Percentiles rank a stretch among this genome's conserved stretches.
These are phyloP conservation scores for Croton setiger DNA, from an alignment of 441 rosid genomes.

Conservation along the genomic window DNA sequence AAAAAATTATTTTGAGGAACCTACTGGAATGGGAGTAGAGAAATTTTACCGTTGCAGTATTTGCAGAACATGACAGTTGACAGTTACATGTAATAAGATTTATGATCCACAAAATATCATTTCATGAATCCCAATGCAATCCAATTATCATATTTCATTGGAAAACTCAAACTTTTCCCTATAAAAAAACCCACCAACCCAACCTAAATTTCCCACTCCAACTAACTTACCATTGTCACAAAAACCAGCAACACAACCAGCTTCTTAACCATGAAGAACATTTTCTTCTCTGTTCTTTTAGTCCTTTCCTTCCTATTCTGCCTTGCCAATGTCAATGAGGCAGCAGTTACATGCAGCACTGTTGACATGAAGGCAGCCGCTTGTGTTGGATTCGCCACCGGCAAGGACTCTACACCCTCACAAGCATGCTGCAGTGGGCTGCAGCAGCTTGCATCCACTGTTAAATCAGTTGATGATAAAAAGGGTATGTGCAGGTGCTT, in stretches of 20 bases:
- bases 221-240: background rate
- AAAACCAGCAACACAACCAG: background rate
- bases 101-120: no score
- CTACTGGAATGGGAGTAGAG: no score
- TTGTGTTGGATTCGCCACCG: constrained; percentile 29
- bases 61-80: no score
- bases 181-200: background rate
- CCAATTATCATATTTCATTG: background rate
- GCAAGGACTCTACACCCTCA: constrained; percentile 24
- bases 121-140: constrained; percentile 1
- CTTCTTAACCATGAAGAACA: constrained; percentile 21
- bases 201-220: no score
- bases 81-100: no score
- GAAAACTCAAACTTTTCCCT: background rate
- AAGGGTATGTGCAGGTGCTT: constrained; percentile 37
- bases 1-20: no score
- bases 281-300: constrained; percentile 12
- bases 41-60: no score
- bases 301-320: constrained; percentile 19
- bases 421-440: constrained; percentile 29
- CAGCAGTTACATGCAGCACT: constrained; percentile 22
- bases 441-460: constrained; percentile 25
- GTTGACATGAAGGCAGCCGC: constrained; percentile 30
- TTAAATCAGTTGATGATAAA: constrained; percentile 32
- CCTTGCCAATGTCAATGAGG: constrained; percentile 8